Evolutionary conservation across 805 yeast species (phyloP).

Genomic region (Torulaspora indica): DNA sequence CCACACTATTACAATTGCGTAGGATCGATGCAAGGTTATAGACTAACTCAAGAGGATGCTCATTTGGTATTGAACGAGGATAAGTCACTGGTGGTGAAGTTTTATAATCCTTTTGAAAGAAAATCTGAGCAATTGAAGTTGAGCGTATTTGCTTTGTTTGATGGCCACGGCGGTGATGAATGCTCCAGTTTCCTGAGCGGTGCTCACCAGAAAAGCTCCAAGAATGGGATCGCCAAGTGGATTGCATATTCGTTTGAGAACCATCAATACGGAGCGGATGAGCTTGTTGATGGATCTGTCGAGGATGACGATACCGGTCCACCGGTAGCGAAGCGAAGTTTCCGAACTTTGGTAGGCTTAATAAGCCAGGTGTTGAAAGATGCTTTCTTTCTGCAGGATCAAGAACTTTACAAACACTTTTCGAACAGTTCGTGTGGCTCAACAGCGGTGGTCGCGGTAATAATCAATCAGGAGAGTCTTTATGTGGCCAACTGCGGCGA

Average conservation of each 20-base stretch:
- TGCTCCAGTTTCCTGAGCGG: conserved; percentile 52
- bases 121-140: conserved; percentile 23
- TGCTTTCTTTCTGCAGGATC: conserved; percentile 45
- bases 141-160: conserved; percentile 66
- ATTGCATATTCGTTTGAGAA: conserved; percentile 29
- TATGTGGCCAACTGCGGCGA: conserved; percentile 73
- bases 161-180: conserved; percentile 75
- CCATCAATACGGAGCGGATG: conserved; percentile 27
- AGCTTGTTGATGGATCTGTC: conserved; percentile 1
- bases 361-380: conserved; percentile 40
- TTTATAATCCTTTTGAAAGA: conserved; percentile 31
- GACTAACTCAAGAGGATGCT: conserved; percentile 73
- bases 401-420: conserved; percentile 39
- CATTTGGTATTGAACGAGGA: conserved; percentile 50
- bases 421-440: conserved; percentile 46
- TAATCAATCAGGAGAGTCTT: conserved; percentile 43
- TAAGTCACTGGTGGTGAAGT: conserved; percentile 37
- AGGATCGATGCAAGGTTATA: conserved; percentile 76
- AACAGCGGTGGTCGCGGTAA: conserved; percentile 46
- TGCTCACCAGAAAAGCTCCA: conserved; percentile 14
- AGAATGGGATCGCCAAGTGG: conserved; percentile 31
- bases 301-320: conserved; percentile 4
- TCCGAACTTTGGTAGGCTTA: conserved; percentile 35
- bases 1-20: conserved; percentile 51
- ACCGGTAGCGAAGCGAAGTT: conserved; percentile 19